A percentile compares a stretch with the other conserved stretches of the same genome.
Conservation (phyloP, 2,329 filamentous ascomycete genomes). For the Fusarium robinianum region DNA sequence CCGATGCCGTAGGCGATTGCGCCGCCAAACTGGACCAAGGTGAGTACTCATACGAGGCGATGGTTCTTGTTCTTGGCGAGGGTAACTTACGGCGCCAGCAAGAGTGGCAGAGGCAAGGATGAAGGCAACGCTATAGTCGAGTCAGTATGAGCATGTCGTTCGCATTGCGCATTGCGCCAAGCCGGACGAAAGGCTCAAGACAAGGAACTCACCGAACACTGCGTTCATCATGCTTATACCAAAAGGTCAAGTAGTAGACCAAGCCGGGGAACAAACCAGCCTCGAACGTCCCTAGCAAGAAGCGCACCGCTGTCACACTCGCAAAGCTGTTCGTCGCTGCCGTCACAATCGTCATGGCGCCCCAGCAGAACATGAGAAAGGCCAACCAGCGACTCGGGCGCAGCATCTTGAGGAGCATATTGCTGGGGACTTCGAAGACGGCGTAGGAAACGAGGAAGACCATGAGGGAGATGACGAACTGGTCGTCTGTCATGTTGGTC, state of each 20-base stretch:
- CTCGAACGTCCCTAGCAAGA: conserved; percentile 71
- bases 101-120: conserved; percentile 71
- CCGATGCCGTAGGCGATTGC: conserved; percentile 74
- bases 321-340: conserved; percentile 66
- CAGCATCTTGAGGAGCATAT: conserved; percentile 67
- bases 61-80: too few species aligned
- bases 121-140: conserved; percentile 60
- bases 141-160: conserved; percentile 18
- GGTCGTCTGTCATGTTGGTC: conserved; percentile 62
- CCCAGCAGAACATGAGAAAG: conserved; percentile 70
- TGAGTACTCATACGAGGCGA: conserved; percentile 1
- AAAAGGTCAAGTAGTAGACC: conserved; percentile 72
- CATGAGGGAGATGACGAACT: conserved; percentile 63
- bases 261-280: conserved; percentile 67
- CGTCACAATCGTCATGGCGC: conserved; percentile 67
- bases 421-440: conserved; percentile 68
- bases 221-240: conserved; percentile 72
- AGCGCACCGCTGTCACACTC: conserved; percentile 67
- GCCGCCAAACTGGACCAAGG: conserved; percentile 59
- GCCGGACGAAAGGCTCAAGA: conserved; percentile 2
- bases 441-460: conserved; percentile 65
- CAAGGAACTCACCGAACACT: conserved; percentile 54
- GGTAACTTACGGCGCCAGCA: conserved; percentile 60
- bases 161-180: conserved; percentile 4
- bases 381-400: conserved; percentile 67